Base-by-base conservation (phyloP, 2,329 filamentous ascomycete genomes). In the Akanthomyces muscarius region DNA sequence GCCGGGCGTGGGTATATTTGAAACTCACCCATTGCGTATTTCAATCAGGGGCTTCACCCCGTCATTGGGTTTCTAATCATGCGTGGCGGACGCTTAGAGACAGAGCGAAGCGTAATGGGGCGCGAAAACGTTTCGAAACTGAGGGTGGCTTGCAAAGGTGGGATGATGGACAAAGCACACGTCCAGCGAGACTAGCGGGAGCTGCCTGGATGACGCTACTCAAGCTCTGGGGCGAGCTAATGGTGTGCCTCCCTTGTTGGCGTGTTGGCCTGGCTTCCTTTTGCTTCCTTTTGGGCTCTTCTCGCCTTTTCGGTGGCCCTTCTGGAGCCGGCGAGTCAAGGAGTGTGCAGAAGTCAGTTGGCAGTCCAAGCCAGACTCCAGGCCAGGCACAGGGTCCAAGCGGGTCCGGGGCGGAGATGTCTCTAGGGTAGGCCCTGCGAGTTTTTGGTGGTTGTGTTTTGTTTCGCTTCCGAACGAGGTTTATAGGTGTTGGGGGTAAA, bases 21-120 rank as follows among this genome's bases (percentile, higher is more conserved):
- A 55, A 55, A 62, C 60, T 62, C 60, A 62, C 60, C 51, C 60
- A 62, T 62, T 55, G 41, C 41, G 52, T 55, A 50, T 62, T 55
- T 33, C 51, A 50, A 62, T 55, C 60, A 62, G 60, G 60, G 60
- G 60, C 33, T 30, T 45, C 21, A 62, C 60, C 60, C 60, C 51
- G 51, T 62, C 60, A 62, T 62, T 56, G 42, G 42, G 52, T 47
- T 23, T 55, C 52, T 33, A 28, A 28, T 62, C 60, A 62, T 62
- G 60, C 60, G 60, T 42, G 60, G 60, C 60, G 42, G 52, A 51
- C 60, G 60, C 42, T 55, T 51, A 55, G 51, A 38, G 44, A 48
- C 51, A 28, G 23, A 25, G 21, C 21, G 42, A 41, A 11, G 41
- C n/a, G 51, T 50, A 52, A 47, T 55, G 41, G 44, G 33, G 51